Base-by-base conservation (phyloP, 805 yeast species). In the Kuraishia capsulata region DNA sequence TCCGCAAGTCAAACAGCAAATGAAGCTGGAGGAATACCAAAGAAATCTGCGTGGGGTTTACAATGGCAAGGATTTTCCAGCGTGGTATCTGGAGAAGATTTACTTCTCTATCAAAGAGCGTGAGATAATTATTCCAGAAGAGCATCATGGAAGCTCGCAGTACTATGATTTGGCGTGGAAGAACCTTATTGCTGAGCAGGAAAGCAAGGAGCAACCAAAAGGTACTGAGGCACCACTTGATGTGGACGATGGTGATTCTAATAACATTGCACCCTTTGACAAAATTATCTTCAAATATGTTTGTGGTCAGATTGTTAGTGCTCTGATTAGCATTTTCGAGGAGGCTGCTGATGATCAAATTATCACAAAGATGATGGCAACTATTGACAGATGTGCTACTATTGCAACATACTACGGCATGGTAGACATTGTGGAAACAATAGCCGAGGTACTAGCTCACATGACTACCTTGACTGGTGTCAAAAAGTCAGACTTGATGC, bases 121-220 rank as follows among this genome's bases (percentile, higher is more conserved):
- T 38, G 99, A 92, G 58, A 92, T 92, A 45, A 86, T 92, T 36
- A 85, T 94, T 89, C 97, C 98, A 0, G 97, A 92, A 51, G 98
- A 92, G 52, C 97, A 90, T 49, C 94, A 87, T 54, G 92, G 90
- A 13, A 85, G 88, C 9, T 84, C 87, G 17, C 87, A 83, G 53
- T 82, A 95, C 79, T 90, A 89, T 58, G 97, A 89, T 53, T 90
- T 84, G 51, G 68, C 64, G 23, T 84, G 95, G 95, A 79, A 80
- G 47, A 78, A 81, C 42, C 56, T 83, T 43, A 72, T 84, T 32
- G 67, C 73, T 1, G 69, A 73, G 20, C 73, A 68, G 42, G 64
- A 57, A 17, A 52, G 47, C 33, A 53, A 54, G 31, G 34, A 21
- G 6, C 36, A 33, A 9, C n/a, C 14, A 13, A 31, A 18, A 23